phyloP scores from a whole-genome alignment of 2,329 filamentous ascomycete species.

The Hymenoscyphus fructigenus region DNA sequence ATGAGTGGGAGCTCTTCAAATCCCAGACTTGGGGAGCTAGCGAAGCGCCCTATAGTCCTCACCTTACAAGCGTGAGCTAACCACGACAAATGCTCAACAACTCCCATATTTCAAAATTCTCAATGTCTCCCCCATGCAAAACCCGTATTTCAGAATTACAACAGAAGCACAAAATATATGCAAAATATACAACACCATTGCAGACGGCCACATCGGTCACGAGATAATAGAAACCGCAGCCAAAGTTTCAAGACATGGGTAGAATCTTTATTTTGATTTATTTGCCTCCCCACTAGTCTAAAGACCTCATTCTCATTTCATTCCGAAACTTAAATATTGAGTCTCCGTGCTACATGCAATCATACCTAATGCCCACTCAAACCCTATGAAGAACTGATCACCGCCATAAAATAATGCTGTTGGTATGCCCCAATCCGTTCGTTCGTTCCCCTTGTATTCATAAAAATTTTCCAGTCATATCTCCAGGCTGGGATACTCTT shows the following conservation, averaged over 20 bases:
- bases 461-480: not conserved
- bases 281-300: not conserved
- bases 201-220: not conserved
- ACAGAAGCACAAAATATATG: no score
- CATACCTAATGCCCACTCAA: not conserved
- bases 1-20: no score
- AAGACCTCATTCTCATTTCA: not conserved
- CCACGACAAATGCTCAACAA: no score
- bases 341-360: not conserved
- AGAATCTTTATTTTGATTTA: not conserved
- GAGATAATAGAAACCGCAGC: not conserved
- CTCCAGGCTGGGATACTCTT: not conserved
- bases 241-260: not conserved
- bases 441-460: not conserved
- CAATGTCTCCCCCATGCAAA: no score
- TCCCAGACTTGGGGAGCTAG: no score
- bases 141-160: no score
- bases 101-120: no score
- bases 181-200: no score
- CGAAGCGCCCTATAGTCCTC: no score
- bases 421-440: constrained; percentile 1
- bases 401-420: constrained; percentile 1
- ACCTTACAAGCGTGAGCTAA: no score
- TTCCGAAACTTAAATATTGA: not conserved
- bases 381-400: not conserved